Conservation (phyloP, 108 stramenopile species). For the Nitzschia sp. region DNA sequence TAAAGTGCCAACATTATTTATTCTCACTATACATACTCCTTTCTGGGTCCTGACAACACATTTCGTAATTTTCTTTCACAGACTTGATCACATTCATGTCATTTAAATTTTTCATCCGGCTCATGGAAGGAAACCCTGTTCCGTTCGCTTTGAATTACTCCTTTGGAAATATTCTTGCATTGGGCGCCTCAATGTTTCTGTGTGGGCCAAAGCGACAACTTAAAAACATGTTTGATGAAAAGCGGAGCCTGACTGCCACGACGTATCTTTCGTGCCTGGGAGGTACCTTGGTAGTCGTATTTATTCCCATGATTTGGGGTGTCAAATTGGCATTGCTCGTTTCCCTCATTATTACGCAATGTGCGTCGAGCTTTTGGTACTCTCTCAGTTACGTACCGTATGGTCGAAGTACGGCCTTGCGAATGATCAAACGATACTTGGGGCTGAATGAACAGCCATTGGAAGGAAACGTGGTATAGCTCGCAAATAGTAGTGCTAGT, state of each 20-base stretch:
- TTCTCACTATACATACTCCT: not conserved
- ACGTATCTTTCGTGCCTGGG: constrained; percentile 67
- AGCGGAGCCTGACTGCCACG: constrained; percentile 51
- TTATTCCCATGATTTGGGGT: constrained; percentile 58
- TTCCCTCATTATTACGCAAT: constrained; percentile 59
- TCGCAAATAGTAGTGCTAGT: no score
- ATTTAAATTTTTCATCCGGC: constrained; percentile 74
- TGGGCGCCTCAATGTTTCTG: constrained; percentile 46
- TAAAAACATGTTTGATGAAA: constrained; percentile 82
- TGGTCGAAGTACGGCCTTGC: constrained; percentile 56
- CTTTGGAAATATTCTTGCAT: constrained; percentile 47
- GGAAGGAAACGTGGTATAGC: constrained; percentile 14
- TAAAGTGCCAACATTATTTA: not conserved
- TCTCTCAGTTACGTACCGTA: constrained; percentile 81
- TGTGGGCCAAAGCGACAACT: constrained; percentile 71
- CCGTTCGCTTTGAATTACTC: constrained; percentile 84
- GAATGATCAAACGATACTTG: constrained; percentile 28
- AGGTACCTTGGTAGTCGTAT: constrained; percentile 62
- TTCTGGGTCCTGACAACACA: not conserved
- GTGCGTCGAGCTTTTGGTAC: constrained; percentile 78
- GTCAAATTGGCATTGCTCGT: constrained; percentile 60
- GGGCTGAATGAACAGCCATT: constrained; percentile 35
- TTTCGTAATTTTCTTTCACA: constrained; percentile 14
- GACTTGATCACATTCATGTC: constrained; percentile 83
- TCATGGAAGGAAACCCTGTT: constrained; percentile 77